Base-by-base conservation (phyloP, 805 yeast species). In the Diddensiella caesifluorescens region DNA sequence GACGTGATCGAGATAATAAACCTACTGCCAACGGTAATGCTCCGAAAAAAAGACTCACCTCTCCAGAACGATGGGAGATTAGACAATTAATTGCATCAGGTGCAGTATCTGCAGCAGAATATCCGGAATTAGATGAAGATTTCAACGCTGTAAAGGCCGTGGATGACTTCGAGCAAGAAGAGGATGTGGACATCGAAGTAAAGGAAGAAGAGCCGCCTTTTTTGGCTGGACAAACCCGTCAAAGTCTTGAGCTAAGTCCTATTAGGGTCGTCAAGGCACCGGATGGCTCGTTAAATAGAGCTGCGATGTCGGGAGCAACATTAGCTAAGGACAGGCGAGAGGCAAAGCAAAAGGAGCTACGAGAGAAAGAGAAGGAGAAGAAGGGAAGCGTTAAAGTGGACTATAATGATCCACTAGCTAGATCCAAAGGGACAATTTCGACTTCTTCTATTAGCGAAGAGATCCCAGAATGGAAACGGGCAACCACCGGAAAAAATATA, bases 41-140 rank as follows among this genome's bases (percentile, higher is more conserved):
- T 22, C 51, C 50, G 9, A 48, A 61, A 47, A 63, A 70, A 46
- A 69, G 84, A 39, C 59, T 81, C 26, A 81, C 94, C 0, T 83
- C 94, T 0, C 94, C 94, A 0, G 97, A 89, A 61, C 63, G 87
- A 42, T 89, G 96, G 95, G 97, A 90, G 56, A 71, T 85, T 39
- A 69, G 83, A 25, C 96, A 89, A 56, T 64, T 89, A 34, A 83
- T 83, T 20, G 80, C 90, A 0, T 75, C 90, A 4, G 95, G 95
- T 2, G 89, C 76, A 0, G 75, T 78, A 0, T 68, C 78, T 4
- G 74, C 81, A 1, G 70, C 75, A 2, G 89, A 81, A 47, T 79
- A 79, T 54, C 88, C 88, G 1, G 89, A 79, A 41, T 55, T 80
- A 2, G 67, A 67, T 34, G 74, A 68, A 22, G 67, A 61, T 36